phyloP scores from a whole-genome alignment of 208 protist genomes.

The Leishmania gerbilli region DNA sequence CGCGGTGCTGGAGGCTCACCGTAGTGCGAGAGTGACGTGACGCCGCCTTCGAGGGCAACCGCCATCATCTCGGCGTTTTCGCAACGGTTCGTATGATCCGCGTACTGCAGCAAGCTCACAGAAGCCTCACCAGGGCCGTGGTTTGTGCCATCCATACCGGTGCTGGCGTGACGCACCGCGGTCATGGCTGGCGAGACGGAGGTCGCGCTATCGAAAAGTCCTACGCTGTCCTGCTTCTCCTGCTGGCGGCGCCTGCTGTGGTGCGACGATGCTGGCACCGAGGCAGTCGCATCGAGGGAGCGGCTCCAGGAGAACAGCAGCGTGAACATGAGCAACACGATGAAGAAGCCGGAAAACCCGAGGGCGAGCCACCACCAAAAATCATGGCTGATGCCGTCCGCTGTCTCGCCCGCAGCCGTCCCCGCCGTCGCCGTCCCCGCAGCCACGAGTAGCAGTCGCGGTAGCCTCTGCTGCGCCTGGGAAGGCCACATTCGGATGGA shows the following conservation, averaged over 20 bases:
- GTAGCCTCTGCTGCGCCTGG: background rate
- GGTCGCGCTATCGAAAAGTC: background rate
- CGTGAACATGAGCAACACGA: background rate
- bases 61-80: background rate
- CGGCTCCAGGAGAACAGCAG: background rate
- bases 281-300: too few relatives aligned
- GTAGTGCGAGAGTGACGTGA: background rate
- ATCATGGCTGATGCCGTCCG: background rate
- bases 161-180: background rate
- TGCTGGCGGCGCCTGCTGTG: background rate
- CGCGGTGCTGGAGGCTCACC: background rate
- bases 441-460: background rate
- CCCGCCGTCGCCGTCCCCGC: background rate
- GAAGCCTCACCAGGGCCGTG: background rate
- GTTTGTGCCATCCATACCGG: background rate
- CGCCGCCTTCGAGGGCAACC: background rate
- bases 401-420: background rate
- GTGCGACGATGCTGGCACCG: background rate
- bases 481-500: background rate
- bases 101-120: background rate
- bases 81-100: background rate
- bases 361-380: conserved; percentile 14
- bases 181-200: background rate
- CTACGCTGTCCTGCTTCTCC: background rate
- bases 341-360: conserved; percentile 3